Evolutionary conservation across 169 alveolate genomes (phyloP), one percentile per base, ranked within the genome.

Genomic region (Plasmodium gonderi): DNA sequence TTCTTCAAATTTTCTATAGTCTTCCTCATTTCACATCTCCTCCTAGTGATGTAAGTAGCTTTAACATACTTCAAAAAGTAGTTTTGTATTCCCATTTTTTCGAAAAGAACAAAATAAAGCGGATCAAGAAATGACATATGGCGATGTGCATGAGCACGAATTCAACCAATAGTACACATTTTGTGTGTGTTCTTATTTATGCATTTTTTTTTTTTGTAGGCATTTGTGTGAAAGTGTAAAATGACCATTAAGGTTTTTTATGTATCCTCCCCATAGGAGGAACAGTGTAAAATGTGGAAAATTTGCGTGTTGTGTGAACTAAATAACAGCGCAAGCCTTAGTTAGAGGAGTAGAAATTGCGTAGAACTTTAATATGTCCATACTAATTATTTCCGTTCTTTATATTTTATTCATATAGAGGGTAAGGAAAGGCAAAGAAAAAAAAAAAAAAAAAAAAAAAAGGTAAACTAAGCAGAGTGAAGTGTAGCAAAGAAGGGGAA

Each of bases 21-120:
- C 60, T 82, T 82, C 60, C 40, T 82, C 92, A 82, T 82, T 82
- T 82, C 92, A 26, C 81, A 54, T 82, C 92, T 40, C 74, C 92
- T 82, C 54, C 92, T 82, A 72, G 68, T 31, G 17, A 82, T 82
- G 51, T 82, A 82, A 14, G 92, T 82, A 1, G 60, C 81, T 11
- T 82, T 82, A 42, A 82, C 72, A 40, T 82, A 82, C 76, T 82
- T 82, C 80, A 82, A 11, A 54, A 82, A 82, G 42, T 82, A 82
- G 65, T 49, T 69, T 6, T 69, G 45, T 82, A 82, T 69, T 36
- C 92, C 92, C 92, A 82, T 82, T 68, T 69, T 60, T 29, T 69
- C 68, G 29, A 54, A 80, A 54, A 40, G 26, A 12, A 31, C 8
- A 47, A 23, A 2, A 17, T 1, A 42, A 40, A 26, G 20, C 33